A percentile compares a stretch with the other conserved stretches of the same genome.
Conservation (phyloP, 345 rosid species). For the Eutrema yunnanense region DNA sequence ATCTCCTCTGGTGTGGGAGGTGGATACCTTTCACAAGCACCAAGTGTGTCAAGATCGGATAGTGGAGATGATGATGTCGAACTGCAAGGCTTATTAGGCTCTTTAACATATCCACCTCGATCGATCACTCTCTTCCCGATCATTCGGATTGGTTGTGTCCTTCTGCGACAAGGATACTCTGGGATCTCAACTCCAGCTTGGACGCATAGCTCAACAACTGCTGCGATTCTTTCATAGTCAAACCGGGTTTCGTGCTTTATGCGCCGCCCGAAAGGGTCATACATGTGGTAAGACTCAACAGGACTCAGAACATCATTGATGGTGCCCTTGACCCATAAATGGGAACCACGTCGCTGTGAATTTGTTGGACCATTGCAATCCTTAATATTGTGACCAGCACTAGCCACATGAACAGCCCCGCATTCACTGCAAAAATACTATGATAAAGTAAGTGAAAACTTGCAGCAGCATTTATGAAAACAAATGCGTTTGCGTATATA, state of each 20-base stretch:
- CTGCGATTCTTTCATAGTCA: constrained; percentile 76
- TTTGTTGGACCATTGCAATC: constrained; percentile 47
- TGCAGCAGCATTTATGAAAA: background rate
- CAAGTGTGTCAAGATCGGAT: constrained; percentile 68
- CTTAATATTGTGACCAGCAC: constrained; percentile 53
- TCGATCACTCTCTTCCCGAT: constrained; percentile 63
- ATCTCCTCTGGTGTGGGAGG: constrained; percentile 48
- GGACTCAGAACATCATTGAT: constrained; percentile 62
- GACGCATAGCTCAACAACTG: constrained; percentile 75
- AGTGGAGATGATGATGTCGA: constrained; percentile 39
- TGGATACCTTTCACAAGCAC: constrained; percentile 44
- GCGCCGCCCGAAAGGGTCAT: constrained; percentile 76
- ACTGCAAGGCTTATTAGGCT: constrained; percentile 30
- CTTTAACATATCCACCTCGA: constrained; percentile 58
- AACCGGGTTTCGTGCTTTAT: constrained; percentile 70
- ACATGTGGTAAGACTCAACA: constrained; percentile 78
- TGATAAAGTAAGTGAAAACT: background rate
- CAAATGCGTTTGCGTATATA: background rate
- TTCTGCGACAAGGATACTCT: constrained; percentile 74
- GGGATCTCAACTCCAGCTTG: constrained; percentile 85
- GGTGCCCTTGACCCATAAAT: constrained; percentile 68
- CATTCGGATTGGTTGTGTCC: constrained; percentile 65
- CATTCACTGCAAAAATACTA: constrained; percentile 46
- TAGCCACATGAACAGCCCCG: constrained; percentile 69
- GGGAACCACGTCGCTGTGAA: constrained; percentile 43